Evolutionary conservation across 768 basidiomycete species (phyloP), one percentile per base, ranked within the genome.

Genomic region (Termitomyces sp.): DNA sequence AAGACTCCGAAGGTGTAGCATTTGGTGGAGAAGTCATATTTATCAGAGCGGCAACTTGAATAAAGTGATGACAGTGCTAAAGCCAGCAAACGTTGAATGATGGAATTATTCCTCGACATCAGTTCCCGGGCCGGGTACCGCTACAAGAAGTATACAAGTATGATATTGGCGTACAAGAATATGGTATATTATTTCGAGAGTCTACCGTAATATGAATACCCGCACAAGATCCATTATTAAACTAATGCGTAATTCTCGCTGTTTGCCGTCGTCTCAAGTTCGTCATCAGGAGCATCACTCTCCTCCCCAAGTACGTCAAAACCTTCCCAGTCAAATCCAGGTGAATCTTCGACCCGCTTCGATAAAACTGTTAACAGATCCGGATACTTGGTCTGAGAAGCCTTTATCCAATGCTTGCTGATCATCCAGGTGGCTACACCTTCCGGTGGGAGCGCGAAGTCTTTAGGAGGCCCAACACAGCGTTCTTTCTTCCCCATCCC

Each of bases 381-480:
- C 5, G 80, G 80, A 15, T 82, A 80, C 43, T 71, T 72, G 8
- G 50, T 64, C 62, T 73, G 75, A 54, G 81, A 73, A 46, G 70
- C 66, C 36, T 73, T 73, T 54, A 85, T 64, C 90, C 90, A 92
- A 20, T 81, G 73, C 67, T 79, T 79, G 71, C 89, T 91, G 63
- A 92, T 77, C 90, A 91, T 92, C 90, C 90, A 92, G 20, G 78
- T 76, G 5, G 85, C 78, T 9, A 86, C 78, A 1, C 87, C 87
- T 61, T 77, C 75, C 0, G 90, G 90, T 10, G 90, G 90, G 6
- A 89, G 73, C 36, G 75, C 63, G 3, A 84, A 69, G 5, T 87
- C 85, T 67, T 88, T 91, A 2, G 74, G 70, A 43, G 79, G 76
- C 0, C 89, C 90, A 17, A 69, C 66, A 29, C 73, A 72, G 42